Evolutionary conservation across 768 basidiomycete genomes (phyloP).

Genomic region (Amanita exitialis): DNA sequence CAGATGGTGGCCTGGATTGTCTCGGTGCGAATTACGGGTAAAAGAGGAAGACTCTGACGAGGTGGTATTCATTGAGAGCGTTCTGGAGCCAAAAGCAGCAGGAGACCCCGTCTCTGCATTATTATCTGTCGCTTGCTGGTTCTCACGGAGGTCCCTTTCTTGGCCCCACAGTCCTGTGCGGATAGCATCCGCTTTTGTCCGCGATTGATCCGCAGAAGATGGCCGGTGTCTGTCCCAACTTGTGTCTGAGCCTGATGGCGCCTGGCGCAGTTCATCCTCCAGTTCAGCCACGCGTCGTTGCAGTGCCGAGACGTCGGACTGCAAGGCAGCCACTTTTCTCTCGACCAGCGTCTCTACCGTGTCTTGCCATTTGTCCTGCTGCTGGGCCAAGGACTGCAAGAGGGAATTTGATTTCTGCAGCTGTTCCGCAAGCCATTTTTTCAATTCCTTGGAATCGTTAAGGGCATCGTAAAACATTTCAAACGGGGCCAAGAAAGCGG

Average conservation of each 20-base stretch:
- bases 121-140: slow-evolving; percentile 19
- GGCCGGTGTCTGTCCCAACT: slow-evolving; percentile 3
- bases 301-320: slow-evolving; percentile 50
- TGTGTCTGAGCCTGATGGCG: slow-evolving; percentile 10
- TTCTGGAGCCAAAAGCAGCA: slow-evolving; percentile 38
- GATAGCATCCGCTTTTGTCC: slow-evolving; percentile 24
- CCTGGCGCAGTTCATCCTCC: slow-evolving; percentile 36
- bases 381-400: slow-evolving; percentile 40
- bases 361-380: slow-evolving; percentile 55
- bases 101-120: slow-evolving; percentile 35
- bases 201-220: slow-evolving; percentile 16
- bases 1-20: slow-evolving; percentile 10
- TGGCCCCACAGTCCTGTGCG: slow-evolving; percentile 26
- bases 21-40: slow-evolving; percentile 18
- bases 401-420: slow-evolving; percentile 52
- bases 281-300: slow-evolving; percentile 60
- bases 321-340: slow-evolving; percentile 45
- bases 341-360: slow-evolving; percentile 54
- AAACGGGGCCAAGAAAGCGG: slow-evolving; percentile 75
- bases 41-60: slow-evolving; percentile 15
- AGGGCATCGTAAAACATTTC: slow-evolving; percentile 81
- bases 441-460: slow-evolving; percentile 70
- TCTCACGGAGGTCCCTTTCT: slow-evolving; percentile 25
- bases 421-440: slow-evolving; percentile 68
- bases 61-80: slow-evolving; percentile 31